Evolutionary conservation across 345 rosid genomes (phyloP).

Genomic region (Firmiana major): DNA sequence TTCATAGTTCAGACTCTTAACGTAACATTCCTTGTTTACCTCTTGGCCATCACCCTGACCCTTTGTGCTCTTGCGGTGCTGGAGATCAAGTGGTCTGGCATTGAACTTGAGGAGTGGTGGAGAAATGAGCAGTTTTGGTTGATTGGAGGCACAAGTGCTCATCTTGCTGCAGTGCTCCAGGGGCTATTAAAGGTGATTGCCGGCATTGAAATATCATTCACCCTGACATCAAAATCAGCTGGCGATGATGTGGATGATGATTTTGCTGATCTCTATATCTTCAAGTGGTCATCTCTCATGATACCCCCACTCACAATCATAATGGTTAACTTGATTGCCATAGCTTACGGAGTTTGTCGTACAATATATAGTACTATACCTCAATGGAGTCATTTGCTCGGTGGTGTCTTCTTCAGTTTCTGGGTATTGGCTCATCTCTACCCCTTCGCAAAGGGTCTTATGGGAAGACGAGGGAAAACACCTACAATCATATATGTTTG

Average conservation of each 20-base stretch:
- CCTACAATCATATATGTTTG: conserved; percentile 70
- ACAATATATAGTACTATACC: conserved; percentile 50
- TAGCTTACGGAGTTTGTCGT: conserved; percentile 51
- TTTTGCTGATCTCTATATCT: conserved; percentile 59
- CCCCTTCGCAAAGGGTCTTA: conserved; percentile 79
- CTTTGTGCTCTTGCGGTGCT: conserved; percentile 64
- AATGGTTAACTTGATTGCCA: conserved; percentile 64
- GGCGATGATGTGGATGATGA: conserved; percentile 66
- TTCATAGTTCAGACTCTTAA: conserved; percentile 57
- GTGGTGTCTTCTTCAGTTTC: conserved; percentile 76
- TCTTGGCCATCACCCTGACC: conserved; percentile 53
- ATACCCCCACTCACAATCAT: conserved; percentile 74
- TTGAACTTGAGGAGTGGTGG: conserved; percentile 84
- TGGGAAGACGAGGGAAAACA: conserved; percentile 73
- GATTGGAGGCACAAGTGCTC: conserved; percentile 88
- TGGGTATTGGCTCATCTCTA: conserved; percentile 84
- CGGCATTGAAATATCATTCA: conserved; percentile 77
- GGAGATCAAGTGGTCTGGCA: conserved; percentile 80
- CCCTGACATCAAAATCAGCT: conserved; percentile 62
- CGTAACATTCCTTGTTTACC: conserved; percentile 54
- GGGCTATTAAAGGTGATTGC: conserved; percentile 76
- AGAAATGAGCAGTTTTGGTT: conserved; percentile 92
- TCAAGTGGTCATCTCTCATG: conserved; percentile 82
- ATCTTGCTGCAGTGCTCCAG: conserved; percentile 76
- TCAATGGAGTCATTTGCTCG: conserved; percentile 59